Percentiles rank a stretch among this genome's conserved stretches.
These are phyloP conservation scores for Penicillium manginii DNA, from an alignment of 495 filamentous ascomycete species.

Conservation along the genomic window DNA sequence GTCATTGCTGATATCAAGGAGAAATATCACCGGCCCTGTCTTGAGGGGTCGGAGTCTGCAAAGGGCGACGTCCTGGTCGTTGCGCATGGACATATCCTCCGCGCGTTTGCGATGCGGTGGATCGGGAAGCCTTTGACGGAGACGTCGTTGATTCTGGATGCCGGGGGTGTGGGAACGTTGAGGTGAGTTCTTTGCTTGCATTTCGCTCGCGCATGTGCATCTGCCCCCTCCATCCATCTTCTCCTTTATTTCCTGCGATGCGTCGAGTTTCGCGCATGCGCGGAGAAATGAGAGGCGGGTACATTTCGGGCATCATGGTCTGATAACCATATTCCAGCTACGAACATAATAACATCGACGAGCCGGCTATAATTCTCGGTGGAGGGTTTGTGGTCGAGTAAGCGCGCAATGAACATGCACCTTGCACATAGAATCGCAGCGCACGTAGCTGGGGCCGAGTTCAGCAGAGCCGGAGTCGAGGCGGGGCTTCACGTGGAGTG, in stretches of 20 bases:
- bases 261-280: too few species aligned
- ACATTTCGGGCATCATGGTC: not conserved
- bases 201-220: too few species aligned
- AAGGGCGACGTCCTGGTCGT: slow-evolving; percentile 69
- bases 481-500: too few species aligned
- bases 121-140: slow-evolving; percentile 64
- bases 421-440: too few species aligned
- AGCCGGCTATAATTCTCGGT: slow-evolving; percentile 70
- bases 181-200: slow-evolving; percentile 50
- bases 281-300: too few species aligned
- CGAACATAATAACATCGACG: slow-evolving; percentile 67
- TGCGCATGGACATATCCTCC: slow-evolving; percentile 84
- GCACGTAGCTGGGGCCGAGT: not conserved
- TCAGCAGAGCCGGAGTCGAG: not conserved
- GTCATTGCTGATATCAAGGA: slow-evolving; percentile 73
- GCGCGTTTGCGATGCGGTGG: slow-evolving; percentile 93
- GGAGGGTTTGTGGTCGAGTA: slow-evolving; percentile 54
- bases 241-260: too few species aligned
- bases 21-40: slow-evolving; percentile 52
- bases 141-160: slow-evolving; percentile 62
- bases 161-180: slow-evolving; percentile 83
- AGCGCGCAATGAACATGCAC: not conserved
- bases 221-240: too few species aligned
- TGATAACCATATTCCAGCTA: slow-evolving; percentile 51
- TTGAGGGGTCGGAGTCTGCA: slow-evolving; percentile 43